These are phyloP conservation scores for Helianthus annuus DNA, from an alignment of 129 eudicot genomes.

Conservation along the genomic window HanXRQr2.0-SUNRISE NC_035438.2:61353309-61353808, in stretches of 20 bases:
- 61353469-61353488: constrained; percentile 60
- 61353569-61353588: constrained; percentile 31
- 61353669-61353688: constrained; percentile 74
- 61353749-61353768: constrained; percentile 28
- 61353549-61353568: constrained; percentile 22
- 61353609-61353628: constrained; percentile 37
- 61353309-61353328: background rate
- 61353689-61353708: constrained; percentile 72
- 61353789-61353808: background rate
- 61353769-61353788: constrained; percentile 22
- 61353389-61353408: constrained; percentile 17
- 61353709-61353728: constrained; percentile 78
- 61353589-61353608: constrained; percentile 37
- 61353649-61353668: constrained; percentile 62
- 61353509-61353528: constrained; percentile 61
- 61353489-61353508: constrained; percentile 53
- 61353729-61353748: constrained; percentile 35
- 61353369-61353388: constrained; percentile 22
- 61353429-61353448: constrained; percentile 23
- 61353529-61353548: constrained; percentile 47
- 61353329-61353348: constrained; percentile 2
- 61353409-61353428: constrained; percentile 6
- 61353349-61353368: constrained; percentile 23
- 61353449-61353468: constrained; percentile 56
- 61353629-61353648: constrained; percentile 71